Base-by-base conservation (phyloP, 331 rosid genomes). In the Saraca asoca region DNA sequence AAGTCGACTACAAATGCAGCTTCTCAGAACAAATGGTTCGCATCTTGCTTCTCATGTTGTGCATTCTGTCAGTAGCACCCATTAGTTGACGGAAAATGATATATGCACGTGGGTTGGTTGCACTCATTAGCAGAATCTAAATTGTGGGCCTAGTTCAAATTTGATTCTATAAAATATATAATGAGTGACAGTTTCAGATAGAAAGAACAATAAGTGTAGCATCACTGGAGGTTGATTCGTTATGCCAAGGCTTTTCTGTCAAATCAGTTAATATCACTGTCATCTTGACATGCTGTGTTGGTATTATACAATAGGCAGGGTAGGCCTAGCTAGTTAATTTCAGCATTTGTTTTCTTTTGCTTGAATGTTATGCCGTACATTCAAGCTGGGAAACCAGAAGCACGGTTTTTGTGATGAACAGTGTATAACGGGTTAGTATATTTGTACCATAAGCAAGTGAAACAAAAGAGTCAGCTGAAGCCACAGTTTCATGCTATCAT, bases 1-100 rank as follows among this genome's bases (percentile, higher is more conserved):
- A 67, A 75, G 48, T 12, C 80, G 35, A 15, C 45, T 48, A 18
- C 62, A 51, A 12, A 33, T 2, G 24, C 31, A 24, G 31, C 39
- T 5, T 13, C 68, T 7, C 50, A 42, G 12, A 73, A 44, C 14
- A 69, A 12, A 61, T 84, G 87, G 88, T 45, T 89, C 5, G 20
- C 78, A n/a, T n/a, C n/a, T 69, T 89, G 91, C 82, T 85, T 89
- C 67, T 6, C 83, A 19, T 87, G 93, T 49, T 89, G 94, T 63
- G 7, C 80, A 5, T 83, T 52, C 16, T 76, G 86, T 66, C 29
- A 41, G 34, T 78, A 71, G 68, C 61, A 72, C 24, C 9, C 60
- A 20, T 31, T 63, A 19, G 60, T 18, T 33, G 31, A 24, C 3
- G 31, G 31, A 24, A 24, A 24, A 24, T 24, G 31, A 24, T 24